Conservation (phyloP, 2,329 filamentous ascomycete genomes). For the Trichoderma citrinoviride region DNA sequence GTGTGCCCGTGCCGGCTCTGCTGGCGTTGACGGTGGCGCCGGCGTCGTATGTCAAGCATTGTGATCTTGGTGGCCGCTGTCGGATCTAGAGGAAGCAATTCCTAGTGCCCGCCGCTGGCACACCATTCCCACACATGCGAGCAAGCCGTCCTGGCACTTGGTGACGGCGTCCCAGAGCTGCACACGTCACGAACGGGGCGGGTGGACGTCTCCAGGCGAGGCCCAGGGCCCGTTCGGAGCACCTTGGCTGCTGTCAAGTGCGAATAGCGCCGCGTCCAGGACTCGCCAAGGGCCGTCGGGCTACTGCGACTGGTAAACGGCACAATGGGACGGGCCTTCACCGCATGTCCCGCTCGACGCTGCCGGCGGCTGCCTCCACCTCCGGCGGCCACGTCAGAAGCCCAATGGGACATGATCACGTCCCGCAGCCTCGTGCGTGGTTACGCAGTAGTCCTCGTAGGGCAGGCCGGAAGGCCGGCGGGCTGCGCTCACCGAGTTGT, state of each 20-base stretch:
- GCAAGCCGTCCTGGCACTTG: not conserved
- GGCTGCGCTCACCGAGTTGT: slow-evolving; percentile 5
- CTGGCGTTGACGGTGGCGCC: not conserved
- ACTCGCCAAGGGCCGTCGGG: not conserved
- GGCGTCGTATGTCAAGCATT: slow-evolving; percentile 8
- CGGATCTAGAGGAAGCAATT: not conserved
- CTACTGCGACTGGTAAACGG: slow-evolving; percentile 11
- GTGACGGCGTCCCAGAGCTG: not conserved
- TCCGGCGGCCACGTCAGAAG: slow-evolving; percentile 18
- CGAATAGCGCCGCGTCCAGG: not conserved
- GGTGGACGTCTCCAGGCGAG: not conserved
- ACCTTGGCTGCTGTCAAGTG: not conserved
- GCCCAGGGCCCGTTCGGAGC: not conserved
- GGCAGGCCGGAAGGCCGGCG: slow-evolving; percentile 14
- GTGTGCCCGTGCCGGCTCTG: not conserved
- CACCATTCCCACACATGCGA: not conserved
- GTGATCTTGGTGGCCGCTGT: not conserved
- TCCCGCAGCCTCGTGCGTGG: not conserved
- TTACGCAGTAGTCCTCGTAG: not conserved
- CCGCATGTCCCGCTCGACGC: slow-evolving; percentile 17
- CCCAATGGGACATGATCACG: slow-evolving; percentile 12
- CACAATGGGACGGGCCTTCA: slow-evolving; percentile 16
- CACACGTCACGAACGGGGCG: not conserved
- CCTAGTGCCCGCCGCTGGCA: not conserved
- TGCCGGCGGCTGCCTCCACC: slow-evolving; percentile 17